These are phyloP conservation scores for Trichothecium sympodiale DNA, from an alignment of 2,329 filamentous ascomycete species.

Conservation along the genomic window DNA sequence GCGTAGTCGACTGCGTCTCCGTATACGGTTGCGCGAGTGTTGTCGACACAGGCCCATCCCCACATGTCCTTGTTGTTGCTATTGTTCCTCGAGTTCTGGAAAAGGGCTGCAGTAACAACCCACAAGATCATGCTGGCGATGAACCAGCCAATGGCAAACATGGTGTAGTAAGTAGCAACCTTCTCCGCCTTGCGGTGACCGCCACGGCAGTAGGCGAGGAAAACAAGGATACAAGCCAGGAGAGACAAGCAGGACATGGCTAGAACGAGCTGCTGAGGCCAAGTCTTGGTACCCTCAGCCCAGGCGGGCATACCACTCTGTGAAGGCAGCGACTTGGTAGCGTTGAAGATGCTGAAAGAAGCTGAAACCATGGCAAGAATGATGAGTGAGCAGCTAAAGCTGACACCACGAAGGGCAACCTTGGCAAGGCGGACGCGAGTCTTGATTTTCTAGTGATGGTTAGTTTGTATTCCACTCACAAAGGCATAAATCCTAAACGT, in stretches of 20 bases:
- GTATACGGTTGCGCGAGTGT: conserved; percentile 69
- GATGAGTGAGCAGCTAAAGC: conserved; percentile 94
- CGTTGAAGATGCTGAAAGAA: conserved; percentile 87
- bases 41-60: conserved; percentile 96
- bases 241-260: conserved; percentile 72
- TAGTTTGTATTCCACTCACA: conserved; percentile 9
- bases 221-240: conserved; percentile 64
- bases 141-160: conserved; percentile 88
- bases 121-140: conserved; percentile 88
- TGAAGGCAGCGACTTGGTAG: conserved; percentile 62
- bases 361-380: conserved; percentile 81
- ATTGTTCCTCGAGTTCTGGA: conserved; percentile 67
- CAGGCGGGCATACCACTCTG: conserved; percentile 78
- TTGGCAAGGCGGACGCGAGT: conserved; percentile 85
- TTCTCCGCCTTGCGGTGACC: conserved; percentile 87
- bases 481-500: conserved; percentile 26
- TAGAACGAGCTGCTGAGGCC: conserved; percentile 83
- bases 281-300: conserved; percentile 67
- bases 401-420: conserved; percentile 86
- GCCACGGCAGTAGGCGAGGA: conserved; percentile 77
- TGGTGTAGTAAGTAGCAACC: conserved; percentile 86
- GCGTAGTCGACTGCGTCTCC: conserved; percentile 74
- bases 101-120: conserved; percentile 72
- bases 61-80: conserved; percentile 76
- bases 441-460: conserved; percentile 67